Percentiles rank a stretch among this genome's conserved stretches.
Evolutionary conservation across 371 early-diverging fungal genomes (phyloP).

Genomic region (Apophysomyces elegans): DNA sequence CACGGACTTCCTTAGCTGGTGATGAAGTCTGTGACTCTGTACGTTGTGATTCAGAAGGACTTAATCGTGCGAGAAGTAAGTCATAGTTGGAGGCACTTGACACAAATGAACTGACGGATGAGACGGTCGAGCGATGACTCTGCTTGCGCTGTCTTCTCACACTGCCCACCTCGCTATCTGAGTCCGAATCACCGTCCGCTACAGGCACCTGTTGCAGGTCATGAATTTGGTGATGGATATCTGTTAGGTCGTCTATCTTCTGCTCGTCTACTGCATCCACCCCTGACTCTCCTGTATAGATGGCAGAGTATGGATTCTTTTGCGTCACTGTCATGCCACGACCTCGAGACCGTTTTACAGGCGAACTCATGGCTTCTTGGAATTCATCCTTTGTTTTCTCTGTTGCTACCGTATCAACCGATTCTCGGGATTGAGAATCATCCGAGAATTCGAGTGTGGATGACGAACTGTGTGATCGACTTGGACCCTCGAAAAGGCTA

Average conservation of each 20-base stretch:
- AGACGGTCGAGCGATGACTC: slow-evolving; percentile 46
- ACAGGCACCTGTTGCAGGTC: slow-evolving; percentile 21
- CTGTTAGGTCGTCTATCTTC: not conserved
- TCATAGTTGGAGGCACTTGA: slow-evolving; percentile 56
- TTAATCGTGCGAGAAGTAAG: slow-evolving; percentile 67
- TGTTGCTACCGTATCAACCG: slow-evolving; percentile 15
- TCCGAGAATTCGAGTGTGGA: slow-evolving; percentile 11
- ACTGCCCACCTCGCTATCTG: slow-evolving; percentile 20
- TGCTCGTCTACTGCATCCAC: not conserved
- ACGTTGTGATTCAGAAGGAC: slow-evolving; percentile 61
- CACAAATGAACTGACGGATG: slow-evolving; percentile 35
- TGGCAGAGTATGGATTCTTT: not conserved
- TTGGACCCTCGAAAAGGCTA: too few relatives aligned
- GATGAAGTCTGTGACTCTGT: slow-evolving; percentile 16
- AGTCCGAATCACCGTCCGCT: slow-evolving; percentile 27
- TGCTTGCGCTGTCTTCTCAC: slow-evolving; percentile 15
- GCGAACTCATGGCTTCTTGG: not conserved
- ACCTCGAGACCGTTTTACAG: slow-evolving; percentile 13
- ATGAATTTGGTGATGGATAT: slow-evolving; percentile 23
- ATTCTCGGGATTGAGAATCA: slow-evolving; percentile 4
- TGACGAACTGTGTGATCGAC: slow-evolving; percentile 13
- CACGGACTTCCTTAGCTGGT: not conserved
- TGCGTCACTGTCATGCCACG: slow-evolving; percentile 26
- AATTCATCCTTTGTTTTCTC: not conserved
- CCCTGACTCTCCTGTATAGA: not conserved